Conservation (phyloP, 176 grass and related monocot species). For the Musa schizocarpa region DNA sequence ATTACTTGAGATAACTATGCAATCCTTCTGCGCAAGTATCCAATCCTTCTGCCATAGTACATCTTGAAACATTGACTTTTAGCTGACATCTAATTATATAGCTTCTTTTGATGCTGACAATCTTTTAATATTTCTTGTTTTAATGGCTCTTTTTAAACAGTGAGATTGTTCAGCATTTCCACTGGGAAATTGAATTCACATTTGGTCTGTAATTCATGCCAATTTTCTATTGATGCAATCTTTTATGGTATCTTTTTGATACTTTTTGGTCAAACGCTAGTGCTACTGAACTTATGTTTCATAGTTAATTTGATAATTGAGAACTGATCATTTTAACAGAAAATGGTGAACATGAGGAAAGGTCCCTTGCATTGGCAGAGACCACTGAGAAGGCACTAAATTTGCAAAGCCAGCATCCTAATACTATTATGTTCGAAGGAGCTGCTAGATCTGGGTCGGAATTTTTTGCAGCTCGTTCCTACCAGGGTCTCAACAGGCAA, state of each 20-base stretch:
- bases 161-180: too few relatives aligned
- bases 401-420: slow-evolving; percentile 32
- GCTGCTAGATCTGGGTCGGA: slow-evolving; percentile 53
- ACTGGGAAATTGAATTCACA: too few relatives aligned
- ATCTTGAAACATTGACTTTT: too few relatives aligned
- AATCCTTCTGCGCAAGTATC: too few relatives aligned
- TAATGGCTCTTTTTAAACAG: too few relatives aligned
- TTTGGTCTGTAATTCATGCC: too few relatives aligned
- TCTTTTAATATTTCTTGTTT: too few relatives aligned
- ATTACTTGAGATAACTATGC: too few relatives aligned
- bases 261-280: background rate
- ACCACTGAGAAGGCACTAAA: slow-evolving; percentile 48
- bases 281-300: background rate
- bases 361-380: slow-evolving; percentile 41
- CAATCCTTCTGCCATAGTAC: too few relatives aligned
- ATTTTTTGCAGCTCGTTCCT: slow-evolving; percentile 65
- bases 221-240: slow-evolving; percentile 3
- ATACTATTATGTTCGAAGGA: slow-evolving; percentile 66
- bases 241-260: background rate
- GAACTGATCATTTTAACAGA: slow-evolving; percentile 18
- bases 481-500: slow-evolving; percentile 56
- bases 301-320: too few relatives aligned
- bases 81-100: too few relatives aligned
- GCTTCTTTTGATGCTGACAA: too few relatives aligned
- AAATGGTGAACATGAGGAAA: slow-evolving; percentile 33